Base-by-base conservation (phyloP, 2,329 filamentous ascomycete genomes). In the Trichoderma sp. region DNA sequence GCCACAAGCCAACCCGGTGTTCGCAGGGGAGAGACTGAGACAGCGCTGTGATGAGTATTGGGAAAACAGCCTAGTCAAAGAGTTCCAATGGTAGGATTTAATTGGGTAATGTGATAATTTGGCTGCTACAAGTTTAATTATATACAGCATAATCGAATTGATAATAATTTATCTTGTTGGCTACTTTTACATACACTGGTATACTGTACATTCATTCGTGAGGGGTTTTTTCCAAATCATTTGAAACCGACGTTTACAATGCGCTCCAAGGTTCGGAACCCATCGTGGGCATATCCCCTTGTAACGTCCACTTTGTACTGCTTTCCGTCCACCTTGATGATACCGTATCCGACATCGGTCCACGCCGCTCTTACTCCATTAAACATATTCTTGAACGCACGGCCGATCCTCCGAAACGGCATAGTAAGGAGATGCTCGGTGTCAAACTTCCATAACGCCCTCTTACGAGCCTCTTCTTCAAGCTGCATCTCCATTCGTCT, bases 221-320 rank as follows among this genome's bases (percentile, higher is more conserved):
- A 10, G 16, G 27, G 5, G 7, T 4, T 14, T 4, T 11, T n/a
- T 7, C n/a, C 14, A n/a, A 4, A 35, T 78, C 61, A 66, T 55
- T 70, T 68, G 24, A 37, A 69, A 16, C 71, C 75, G 31, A 83
- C 75, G 68, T 72, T 75, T 37, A 87, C 82, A 49, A 91, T 74
- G 71, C 85, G 82, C 77, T 90, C 88, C 65, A 91, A 75, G 4
- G 86, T 86, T 67, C 81, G 82, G 55, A 89, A 89, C 4, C 85
- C 81, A 52, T 90, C 88, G 60, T 89, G 81, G 27, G 85, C 85
- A 80, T 86, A 89, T 0, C 86, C 87, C 49, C 83, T 83, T 3
- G 81, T 81, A 19, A 89, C 81, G 72, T 90, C 88, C 27, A 90
- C 76, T 79, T 88, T 89, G 75, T 87, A 88, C 64, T 79, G 77